These are phyloP conservation scores for Aristolochia californica DNA, from an alignment of 164 flowering plant genomes.

Conservation along the genomic window DNA sequence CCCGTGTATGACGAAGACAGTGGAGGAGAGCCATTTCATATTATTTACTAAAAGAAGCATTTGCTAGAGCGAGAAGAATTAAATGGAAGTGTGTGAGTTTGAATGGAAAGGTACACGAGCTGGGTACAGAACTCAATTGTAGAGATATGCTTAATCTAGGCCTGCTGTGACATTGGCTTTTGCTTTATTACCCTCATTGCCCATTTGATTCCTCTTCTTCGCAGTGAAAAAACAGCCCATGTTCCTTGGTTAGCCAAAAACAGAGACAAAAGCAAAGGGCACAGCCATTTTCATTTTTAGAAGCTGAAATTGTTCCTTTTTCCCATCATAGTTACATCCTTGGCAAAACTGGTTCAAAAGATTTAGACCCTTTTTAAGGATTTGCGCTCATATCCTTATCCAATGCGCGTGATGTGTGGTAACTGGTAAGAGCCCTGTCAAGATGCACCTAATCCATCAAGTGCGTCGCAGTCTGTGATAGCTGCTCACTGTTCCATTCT, in stretches of 20 bases:
- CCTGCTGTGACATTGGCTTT: constrained; percentile 11
- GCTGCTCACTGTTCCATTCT: neutral
- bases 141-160: constrained; percentile 13
- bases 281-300: neutral
- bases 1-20: constrained; percentile 7
- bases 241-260: constrained; percentile 17
- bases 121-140: constrained; percentile 2
- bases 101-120: neutral
- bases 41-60: too few relatives aligned
- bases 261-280: neutral
- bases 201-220: neutral
- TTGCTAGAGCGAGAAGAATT: neutral
- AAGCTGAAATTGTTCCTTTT: neutral
- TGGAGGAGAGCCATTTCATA: constrained; percentile 7
- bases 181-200: constrained; percentile 10
- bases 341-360: neutral
- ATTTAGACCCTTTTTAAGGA: neutral
- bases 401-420: too few relatives aligned
- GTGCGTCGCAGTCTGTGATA: constrained; percentile 6
- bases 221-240: constrained; percentile 8
- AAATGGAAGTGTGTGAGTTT: neutral
- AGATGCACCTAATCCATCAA: constrained; percentile 14
- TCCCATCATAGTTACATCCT: constrained; percentile 2
- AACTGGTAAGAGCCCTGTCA: neutral
- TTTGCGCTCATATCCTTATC: neutral